Conservation (phyloP, 78 protist genomes). For the Tieghemostelium lacteum region DNA sequence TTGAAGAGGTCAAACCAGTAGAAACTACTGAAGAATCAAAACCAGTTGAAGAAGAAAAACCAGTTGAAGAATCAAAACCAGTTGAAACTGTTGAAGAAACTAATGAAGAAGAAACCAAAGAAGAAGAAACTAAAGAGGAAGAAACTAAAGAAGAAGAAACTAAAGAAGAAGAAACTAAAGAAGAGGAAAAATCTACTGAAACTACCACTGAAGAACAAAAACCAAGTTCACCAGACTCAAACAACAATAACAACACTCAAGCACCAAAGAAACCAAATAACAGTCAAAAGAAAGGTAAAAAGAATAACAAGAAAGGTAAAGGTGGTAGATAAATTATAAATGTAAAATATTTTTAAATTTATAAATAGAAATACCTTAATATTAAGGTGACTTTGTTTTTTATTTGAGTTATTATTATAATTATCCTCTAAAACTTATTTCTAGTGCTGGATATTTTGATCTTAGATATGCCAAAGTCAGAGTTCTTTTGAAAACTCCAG, state of each 20-base stretch:
- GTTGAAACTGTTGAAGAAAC: neutral
- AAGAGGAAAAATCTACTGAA: neutral
- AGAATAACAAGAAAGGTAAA: constrained; percentile 25
- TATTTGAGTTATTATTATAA: too few relatives aligned
- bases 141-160: neutral
- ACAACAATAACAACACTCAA: neutral
- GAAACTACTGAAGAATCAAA: neutral
- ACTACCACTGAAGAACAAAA: neutral
- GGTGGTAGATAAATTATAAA: too few relatives aligned
- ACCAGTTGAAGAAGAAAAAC: constrained; percentile 11
- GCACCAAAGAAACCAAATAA: neutral
- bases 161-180: neutral
- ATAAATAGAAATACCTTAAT: too few relatives aligned
- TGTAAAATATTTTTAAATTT: too few relatives aligned
- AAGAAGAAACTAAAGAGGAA: neutral
- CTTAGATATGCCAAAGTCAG: neutral
- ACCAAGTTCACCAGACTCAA: neutral
- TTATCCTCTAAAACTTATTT: too few relatives aligned
- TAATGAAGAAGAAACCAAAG: neutral
- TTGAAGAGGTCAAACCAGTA: neutral
- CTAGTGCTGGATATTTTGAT: neutral
- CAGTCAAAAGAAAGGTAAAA: neutral
- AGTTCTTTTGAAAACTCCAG: constrained; percentile 4
- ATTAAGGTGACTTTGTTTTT: too few relatives aligned
- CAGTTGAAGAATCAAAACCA: neutral